Base-by-base conservation (phyloP, 1,284 basidiomycete species). In the Apiotrichum sp. region DNA sequence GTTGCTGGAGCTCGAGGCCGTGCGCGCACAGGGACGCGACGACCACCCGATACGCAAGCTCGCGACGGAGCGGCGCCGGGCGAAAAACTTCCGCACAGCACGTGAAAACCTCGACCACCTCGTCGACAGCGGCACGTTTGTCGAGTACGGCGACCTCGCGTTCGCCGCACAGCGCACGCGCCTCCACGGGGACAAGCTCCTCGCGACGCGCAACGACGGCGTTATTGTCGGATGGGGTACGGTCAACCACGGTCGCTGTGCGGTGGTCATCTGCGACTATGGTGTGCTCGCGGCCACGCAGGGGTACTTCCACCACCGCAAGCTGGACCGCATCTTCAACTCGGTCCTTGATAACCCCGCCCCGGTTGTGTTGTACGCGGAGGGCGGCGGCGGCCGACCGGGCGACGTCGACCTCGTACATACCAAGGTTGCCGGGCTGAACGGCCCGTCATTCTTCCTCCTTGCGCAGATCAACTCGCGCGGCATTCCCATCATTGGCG, bases 211-310 rank as follows among this genome's bases (percentile, higher is more conserved):
- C 39, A 56, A 58, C 42, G 59, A 61, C 54, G 59, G 59, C 39
- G 56, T 61, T 49, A 58, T 61, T 31, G 59, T 61, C 48, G 59
- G 59, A 48, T 61, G 59, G 59, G 59, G 53, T 42, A 56, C 51
- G 48, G 52, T 61, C n/a, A 54, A 61, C 32, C 44, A 49, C 41
- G 49, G 46, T 36, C 59, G 59, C 39, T 44, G 47, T 7, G 59
- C 56, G 14, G 43, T 58, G 7, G 50, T 55, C 42, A 56, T 61
- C 41, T 61, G 52, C 52, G 59, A 61, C 59, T 61, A 56, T 32
- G 59, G 56, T 8, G 59, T 61, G 6, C 51, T 61, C 4, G 59
- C 59, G n/a, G 59, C 51, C 14, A 56, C 59, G 9, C 59, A 61
- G 52, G 59, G 59, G 0, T 58, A 58, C 49, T 61, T 58, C 54